A percentile compares a stretch with the other conserved stretches of the same genome.
Evolutionary conservation across 2,329 filamentous ascomycete genomes (phyloP).

Genomic region (Apiospora arundinis): DNA sequence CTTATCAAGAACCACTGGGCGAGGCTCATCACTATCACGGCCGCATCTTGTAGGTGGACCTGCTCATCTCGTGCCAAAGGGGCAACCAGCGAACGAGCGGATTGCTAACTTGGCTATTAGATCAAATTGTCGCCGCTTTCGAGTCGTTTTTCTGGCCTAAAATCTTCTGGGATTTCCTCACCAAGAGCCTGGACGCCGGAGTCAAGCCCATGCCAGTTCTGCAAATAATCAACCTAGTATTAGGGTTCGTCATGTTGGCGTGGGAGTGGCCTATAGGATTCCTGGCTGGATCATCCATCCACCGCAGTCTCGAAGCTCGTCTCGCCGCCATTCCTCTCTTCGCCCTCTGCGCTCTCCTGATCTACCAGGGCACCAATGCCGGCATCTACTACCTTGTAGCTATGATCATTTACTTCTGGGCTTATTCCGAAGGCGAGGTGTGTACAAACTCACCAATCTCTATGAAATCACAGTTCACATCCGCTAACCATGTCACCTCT

Average conservation of each 20-base stretch:
- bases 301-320: constrained; percentile 86
- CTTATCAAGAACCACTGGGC: constrained; percentile 99
- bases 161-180: constrained; percentile 97
- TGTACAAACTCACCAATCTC: constrained; percentile 42
- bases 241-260: constrained; percentile 78
- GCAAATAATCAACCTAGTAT: constrained; percentile 86
- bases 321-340: constrained; percentile 83
- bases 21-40: constrained; percentile 88
- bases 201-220: constrained; percentile 89
- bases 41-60: constrained; percentile 60
- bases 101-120: constrained; percentile 50
- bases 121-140: constrained; percentile 84
- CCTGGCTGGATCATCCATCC: constrained; percentile 77
- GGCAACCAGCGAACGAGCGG: background rate
- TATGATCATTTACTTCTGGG: constrained; percentile 92
- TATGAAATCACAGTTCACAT: background rate
- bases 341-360: constrained; percentile 73
- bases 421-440: constrained; percentile 96
- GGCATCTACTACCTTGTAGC: constrained; percentile 91
- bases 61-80: background rate
- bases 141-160: constrained; percentile 98
- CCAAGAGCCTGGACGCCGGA: constrained; percentile 83
- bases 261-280: constrained; percentile 90
- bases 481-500: constrained; percentile 19
- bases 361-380: constrained; percentile 93